Evolutionary conservation across 805 yeast species (phyloP), one percentile per base, ranked within the genome.

Genomic region (Saccharomycopsis fodiens): DNA sequence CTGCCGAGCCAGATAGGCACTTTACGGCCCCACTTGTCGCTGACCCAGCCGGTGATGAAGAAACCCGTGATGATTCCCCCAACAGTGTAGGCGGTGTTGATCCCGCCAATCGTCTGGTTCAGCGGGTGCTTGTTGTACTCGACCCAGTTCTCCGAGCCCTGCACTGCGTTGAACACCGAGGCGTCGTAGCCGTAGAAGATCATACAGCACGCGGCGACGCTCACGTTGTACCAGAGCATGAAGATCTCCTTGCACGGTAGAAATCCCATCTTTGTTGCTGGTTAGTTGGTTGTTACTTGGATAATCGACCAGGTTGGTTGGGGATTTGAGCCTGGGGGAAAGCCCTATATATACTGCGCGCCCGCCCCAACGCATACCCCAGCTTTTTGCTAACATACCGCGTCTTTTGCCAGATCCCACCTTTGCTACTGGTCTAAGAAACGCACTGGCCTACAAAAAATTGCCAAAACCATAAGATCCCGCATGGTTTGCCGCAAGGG

Each of bases 141-240:
- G 6, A 25, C 41, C 57, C 57, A 54, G 46, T 53, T 47, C 16
- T 36, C 31, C 13, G 50, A 44, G 38, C 56, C 55, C 31, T 49
- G 54, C n/a, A 54, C 56, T 15, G 57, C 57, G 32, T 53, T 53
- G 42, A 49, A 54, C 7, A 53, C 56, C 2, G 56, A 49, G 16
- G 57, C 57, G 40, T 54, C 57, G 38, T 53, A 54, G 19, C 56
- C 57, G 22, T 54, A 54, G 34, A 54, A 55, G 17, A 53, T 50
- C 57, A 53, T 54, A 42, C 55, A 52, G 35, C 44, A 21, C 12
- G 55, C 47, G 13, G 57, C 56, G 21, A 54, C 54, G 10, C 50
- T 34, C 22, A 52, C 51, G 23, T 42, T 50, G 45, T 49, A 54
- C 57, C 57, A 54, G 17, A 46, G 32, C 4, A 12, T 8, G 20